Percentiles rank a stretch among this genome's conserved stretches.
Evolutionary conservation across 1,284 basidiomycete genomes (phyloP).

Genomic region (Butyriboletus appendiculatus): DNA sequence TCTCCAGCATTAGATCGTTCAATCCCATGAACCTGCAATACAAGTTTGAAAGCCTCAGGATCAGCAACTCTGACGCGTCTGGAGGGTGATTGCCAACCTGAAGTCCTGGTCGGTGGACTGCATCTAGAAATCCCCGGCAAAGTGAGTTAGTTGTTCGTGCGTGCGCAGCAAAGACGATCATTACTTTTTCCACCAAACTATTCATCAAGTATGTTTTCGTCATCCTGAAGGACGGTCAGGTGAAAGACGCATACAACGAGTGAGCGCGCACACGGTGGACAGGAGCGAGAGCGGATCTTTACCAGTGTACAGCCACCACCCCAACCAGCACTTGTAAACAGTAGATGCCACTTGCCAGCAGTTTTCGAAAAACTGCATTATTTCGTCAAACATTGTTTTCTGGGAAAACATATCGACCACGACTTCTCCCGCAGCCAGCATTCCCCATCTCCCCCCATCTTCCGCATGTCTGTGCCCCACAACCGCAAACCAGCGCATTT

Average conservation of each 20-base stretch:
- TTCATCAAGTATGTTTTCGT: constrained; percentile 83
- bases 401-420: too few species aligned
- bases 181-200: constrained; percentile 75
- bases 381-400: too few species aligned
- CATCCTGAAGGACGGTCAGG: constrained; percentile 47
- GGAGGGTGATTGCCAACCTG: constrained; percentile 46
- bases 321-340: neutral
- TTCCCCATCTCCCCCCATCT: too few species aligned
- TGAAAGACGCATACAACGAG: neutral
- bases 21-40: constrained; percentile 86
- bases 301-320: constrained; percentile 16
- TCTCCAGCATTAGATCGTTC: constrained; percentile 88
- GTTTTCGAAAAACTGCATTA: too few species aligned
- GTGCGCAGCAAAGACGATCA: neutral
- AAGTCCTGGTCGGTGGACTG: constrained; percentile 84
- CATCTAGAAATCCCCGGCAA: constrained; percentile 52
- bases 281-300: constrained; percentile 18
- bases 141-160: constrained; percentile 12
- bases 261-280: constrained; percentile 3
- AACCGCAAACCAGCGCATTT: too few species aligned
- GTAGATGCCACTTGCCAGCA: too few species aligned
- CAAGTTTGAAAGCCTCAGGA: constrained; percentile 14
- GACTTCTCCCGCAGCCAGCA: too few species aligned
- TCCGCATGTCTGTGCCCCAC: too few species aligned
- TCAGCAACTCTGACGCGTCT: constrained; percentile 29